Evolutionary conservation across 768 basidiomycete species (phyloP), one percentile per base, ranked within the genome.

Genomic region (Phylloporus rhodoxanthus): DNA sequence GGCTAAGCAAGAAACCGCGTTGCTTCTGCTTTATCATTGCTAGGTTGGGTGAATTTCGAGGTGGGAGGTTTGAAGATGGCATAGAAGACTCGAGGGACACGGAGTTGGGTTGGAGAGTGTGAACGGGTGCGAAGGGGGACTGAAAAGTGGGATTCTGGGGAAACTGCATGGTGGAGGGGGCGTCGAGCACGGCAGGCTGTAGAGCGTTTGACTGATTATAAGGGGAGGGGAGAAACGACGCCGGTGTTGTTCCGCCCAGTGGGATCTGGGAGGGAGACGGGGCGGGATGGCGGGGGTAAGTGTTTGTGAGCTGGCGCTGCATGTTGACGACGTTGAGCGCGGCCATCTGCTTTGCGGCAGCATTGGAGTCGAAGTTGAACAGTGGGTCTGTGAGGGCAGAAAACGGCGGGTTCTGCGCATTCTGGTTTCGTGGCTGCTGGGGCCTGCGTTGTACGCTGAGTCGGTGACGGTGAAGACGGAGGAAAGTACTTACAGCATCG

Each of bases 331-430:
- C 82, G 58, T 75, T 81, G 57, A 90, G 78, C 9, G 84, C 84
- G 26, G 85, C 84, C 79, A 89, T 85, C 70, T 91, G 88, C 67
- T 89, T 91, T 51, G 84, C 84, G 43, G 76, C 80, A 39, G 80
- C 75, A 44, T 77, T 75, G 51, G 84, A 72, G 67, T 90, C 85
- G 55, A 87, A 73, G 38, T 65, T 74, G 71, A 79, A 79, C 47
- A 71, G 61, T 53, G 72, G 66, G 50, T 73, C 72, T 38, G 52
- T 26, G 34, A 63, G 52, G 54, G 60, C 55, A n/a, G 58, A 15
- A 43, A 59, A 66, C 28, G 58, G 41, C 42, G 48, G 48, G 42
- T 53, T 57, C 32, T 65, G 63, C 15, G 37, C 19, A 21, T 38
- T 45, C 43, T 61, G 64, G 49, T 53, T 54, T 47, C 66, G 64